These are phyloP conservation scores for Suhomyces panamericanus DNA, from an alignment of 1,139 yeast species.

Conservation along the genomic window DNA sequence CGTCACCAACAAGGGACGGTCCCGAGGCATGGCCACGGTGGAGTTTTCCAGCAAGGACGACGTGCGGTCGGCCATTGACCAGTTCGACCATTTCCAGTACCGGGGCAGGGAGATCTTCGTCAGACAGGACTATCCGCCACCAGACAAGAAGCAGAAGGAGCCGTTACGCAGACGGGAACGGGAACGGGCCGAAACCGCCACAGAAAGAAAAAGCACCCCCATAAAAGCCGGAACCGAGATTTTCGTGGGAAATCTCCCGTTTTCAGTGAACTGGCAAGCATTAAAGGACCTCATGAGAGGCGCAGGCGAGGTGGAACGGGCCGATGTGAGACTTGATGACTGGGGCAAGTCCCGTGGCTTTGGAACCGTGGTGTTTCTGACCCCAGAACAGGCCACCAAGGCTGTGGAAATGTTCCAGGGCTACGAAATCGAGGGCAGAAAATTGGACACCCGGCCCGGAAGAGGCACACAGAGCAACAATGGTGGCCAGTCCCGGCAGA, in stretches of 20 bases:
- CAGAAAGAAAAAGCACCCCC: conserved; percentile 13
- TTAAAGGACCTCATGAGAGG: conserved; percentile 80
- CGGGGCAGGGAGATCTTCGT: conserved; percentile 85
- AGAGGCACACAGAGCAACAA: conserved; percentile 24
- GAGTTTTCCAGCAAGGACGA: conserved; percentile 71
- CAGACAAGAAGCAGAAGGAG: conserved; percentile 41
- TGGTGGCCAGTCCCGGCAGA: conserved; percentile 12
- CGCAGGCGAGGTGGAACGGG: conserved; percentile 74
- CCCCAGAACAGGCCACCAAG: conserved; percentile 57
- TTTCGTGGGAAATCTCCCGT: conserved; percentile 83
- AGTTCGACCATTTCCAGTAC: conserved; percentile 65
- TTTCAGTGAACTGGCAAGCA: conserved; percentile 77
- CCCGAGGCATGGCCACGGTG: conserved; percentile 92
- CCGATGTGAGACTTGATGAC: conserved; percentile 70
- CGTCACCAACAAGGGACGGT: conserved; percentile 77
- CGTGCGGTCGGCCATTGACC: conserved; percentile 72
- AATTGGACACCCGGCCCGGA: conserved; percentile 70
- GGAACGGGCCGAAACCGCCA: conserved; percentile 13
- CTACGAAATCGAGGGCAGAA: conserved; percentile 68
- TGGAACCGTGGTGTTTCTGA: conserved; percentile 70
- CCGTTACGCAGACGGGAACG: conserved; percentile 15
- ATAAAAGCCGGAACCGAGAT: conserved; percentile 60
- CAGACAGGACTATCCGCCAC: conserved; percentile 86
- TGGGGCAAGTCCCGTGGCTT: conserved; percentile 84
- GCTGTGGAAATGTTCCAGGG: conserved; percentile 68